A percentile compares a stretch with the other conserved stretches of the same genome.
Evolutionary conservation across 2,329 filamentous ascomycete genomes (phyloP).

Genomic region (Aphanocladium album): DNA sequence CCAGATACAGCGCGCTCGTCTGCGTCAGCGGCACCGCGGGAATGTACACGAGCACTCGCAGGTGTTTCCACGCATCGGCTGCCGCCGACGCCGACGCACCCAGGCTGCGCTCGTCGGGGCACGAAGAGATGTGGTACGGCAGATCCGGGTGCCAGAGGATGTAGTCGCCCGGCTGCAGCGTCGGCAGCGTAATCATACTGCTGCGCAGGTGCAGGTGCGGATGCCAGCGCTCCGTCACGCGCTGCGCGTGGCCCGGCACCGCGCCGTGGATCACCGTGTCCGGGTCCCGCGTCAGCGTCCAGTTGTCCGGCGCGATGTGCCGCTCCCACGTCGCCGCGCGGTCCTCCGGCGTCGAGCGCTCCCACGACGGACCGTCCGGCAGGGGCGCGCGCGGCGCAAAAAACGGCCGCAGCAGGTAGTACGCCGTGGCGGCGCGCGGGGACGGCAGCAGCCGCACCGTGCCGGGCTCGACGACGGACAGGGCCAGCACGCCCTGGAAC

Average conservation of each 20-base stretch:
- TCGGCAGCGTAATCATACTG: slow-evolving; percentile 51
- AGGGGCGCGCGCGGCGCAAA: slow-evolving; percentile 33
- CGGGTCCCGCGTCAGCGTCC: slow-evolving; percentile 41
- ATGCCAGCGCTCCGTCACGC: slow-evolving; percentile 54
- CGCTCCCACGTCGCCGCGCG: slow-evolving; percentile 38
- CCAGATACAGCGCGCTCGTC: slow-evolving; percentile 53
- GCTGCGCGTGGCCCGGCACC: slow-evolving; percentile 53
- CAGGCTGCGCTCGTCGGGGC: slow-evolving; percentile 29
- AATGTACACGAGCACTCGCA: slow-evolving; percentile 49
- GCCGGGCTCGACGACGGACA: slow-evolving; percentile 54
- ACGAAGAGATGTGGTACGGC: slow-evolving; percentile 52
- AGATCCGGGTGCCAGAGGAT: slow-evolving; percentile 56
- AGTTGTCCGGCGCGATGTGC: slow-evolving; percentile 45
- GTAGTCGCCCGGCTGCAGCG: slow-evolving; percentile 51
- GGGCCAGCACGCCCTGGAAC: slow-evolving; percentile 53
- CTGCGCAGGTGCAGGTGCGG: slow-evolving; percentile 49
- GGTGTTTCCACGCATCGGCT: slow-evolving; percentile 23
- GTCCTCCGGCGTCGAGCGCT: slow-evolving; percentile 34
- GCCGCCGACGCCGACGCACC: slow-evolving; percentile 19
- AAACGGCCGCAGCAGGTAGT: slow-evolving; percentile 62
- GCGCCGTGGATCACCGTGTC: slow-evolving; percentile 54
- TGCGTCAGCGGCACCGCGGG: slow-evolving; percentile 53
- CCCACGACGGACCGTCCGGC: background rate
- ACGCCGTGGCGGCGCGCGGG: slow-evolving; percentile 68
- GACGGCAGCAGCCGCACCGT: slow-evolving; percentile 72